These are phyloP conservation scores for Apiospora malaysiana DNA, from an alignment of 2,329 filamentous ascomycete species.

Conservation along the genomic window DNA sequence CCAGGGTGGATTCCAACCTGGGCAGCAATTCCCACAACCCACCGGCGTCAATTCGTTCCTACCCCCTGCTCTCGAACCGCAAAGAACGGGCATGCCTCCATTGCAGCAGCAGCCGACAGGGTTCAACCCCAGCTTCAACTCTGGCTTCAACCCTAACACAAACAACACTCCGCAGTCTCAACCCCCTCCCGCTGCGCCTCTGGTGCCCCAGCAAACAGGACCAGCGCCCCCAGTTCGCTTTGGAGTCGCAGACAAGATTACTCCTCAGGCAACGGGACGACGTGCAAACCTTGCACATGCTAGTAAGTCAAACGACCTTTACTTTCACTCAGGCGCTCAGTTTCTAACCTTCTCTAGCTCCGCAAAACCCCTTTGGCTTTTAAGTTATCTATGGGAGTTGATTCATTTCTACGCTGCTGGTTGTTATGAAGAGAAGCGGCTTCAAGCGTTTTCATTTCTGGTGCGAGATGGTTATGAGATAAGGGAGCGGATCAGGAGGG, in stretches of 20 bases:
- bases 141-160: constrained; percentile 52
- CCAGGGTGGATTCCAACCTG: constrained; percentile 44
- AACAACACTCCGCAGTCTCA: constrained; percentile 56
- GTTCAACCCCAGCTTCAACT: constrained; percentile 53
- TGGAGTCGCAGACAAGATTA: constrained; percentile 81
- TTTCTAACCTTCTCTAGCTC: constrained; percentile 43
- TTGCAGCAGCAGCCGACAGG: constrained; percentile 57
- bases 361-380: constrained; percentile 61
- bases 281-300: constrained; percentile 92
- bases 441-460: neutral
- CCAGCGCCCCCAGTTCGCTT: constrained; percentile 90
- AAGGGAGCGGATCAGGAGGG: constrained; percentile 1
- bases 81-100: constrained; percentile 57
- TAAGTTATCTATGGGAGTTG: constrained; percentile 26
- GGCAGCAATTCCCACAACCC: constrained; percentile 53
- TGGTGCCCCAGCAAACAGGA: constrained; percentile 80
- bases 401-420: constrained; percentile 10
- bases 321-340: neutral
- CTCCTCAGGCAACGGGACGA: constrained; percentile 85
- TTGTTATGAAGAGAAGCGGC: neutral
- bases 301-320: constrained; percentile 70
- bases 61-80: constrained; percentile 64
- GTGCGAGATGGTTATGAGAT: neutral
- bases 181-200: constrained; percentile 62
- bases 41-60: constrained; percentile 63